phyloP scores from a whole-genome alignment of 1,284 basidiomycete genomes.

The Irpex sp. region DNA sequence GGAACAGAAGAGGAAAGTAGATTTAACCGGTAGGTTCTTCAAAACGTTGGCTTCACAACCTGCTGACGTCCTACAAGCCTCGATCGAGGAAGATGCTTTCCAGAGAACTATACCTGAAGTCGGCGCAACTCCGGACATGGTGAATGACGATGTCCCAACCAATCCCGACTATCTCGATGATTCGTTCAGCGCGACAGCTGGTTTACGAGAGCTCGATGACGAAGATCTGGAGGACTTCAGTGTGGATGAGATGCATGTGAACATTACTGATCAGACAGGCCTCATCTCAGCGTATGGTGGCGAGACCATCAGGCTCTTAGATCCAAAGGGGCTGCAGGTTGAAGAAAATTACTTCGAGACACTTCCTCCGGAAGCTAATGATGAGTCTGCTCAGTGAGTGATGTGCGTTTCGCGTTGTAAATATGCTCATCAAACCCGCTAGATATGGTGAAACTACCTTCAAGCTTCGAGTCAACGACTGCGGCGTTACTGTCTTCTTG shows the following conservation, averaged over 20 bases:
- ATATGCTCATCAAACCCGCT: constrained; percentile 6
- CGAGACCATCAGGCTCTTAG: constrained; percentile 82
- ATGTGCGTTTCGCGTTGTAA: not conserved
- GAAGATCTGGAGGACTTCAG: constrained; percentile 64
- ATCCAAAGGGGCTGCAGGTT: constrained; percentile 50
- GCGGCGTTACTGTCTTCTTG: constrained; percentile 65
- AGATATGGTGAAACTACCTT: constrained; percentile 48
- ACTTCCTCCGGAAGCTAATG: constrained; percentile 51
- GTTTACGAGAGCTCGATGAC: constrained; percentile 66
- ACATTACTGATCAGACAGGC: constrained; percentile 32
- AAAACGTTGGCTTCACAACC: not conserved
- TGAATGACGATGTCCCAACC: constrained; percentile 87
- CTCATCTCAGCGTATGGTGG: constrained; percentile 69
- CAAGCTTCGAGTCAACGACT: constrained; percentile 56
- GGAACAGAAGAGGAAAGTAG: not conserved
- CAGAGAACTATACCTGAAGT: constrained; percentile 60
- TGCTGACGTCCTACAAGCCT: constrained; percentile 41
- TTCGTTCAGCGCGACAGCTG: constrained; percentile 74
- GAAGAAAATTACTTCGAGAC: constrained; percentile 74
- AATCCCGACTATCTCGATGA: constrained; percentile 87
- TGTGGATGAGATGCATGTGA: constrained; percentile 34
- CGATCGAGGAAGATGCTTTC: constrained; percentile 86
- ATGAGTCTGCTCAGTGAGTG: constrained; percentile 45
- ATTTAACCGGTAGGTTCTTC: constrained; percentile 12
- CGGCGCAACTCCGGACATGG: constrained; percentile 81